phyloP scores from a whole-genome alignment of 2,329 filamentous ascomycete genomes.

The Diplodia scrobiculata region DNA sequence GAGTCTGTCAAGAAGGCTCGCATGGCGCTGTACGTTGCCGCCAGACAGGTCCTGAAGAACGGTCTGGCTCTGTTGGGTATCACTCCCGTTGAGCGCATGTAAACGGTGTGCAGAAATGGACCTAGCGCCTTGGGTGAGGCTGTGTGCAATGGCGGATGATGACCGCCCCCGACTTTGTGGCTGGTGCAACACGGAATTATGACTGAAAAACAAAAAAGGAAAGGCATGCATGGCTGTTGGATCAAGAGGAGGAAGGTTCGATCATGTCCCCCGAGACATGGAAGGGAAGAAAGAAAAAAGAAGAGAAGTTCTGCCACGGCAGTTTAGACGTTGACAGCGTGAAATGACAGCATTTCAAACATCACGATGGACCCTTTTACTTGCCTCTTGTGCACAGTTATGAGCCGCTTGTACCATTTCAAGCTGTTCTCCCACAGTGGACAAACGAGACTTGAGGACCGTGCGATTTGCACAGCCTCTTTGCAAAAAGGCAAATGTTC shows the following conservation, averaged over 20 bases:
- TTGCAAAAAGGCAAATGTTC: no score
- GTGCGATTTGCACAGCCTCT: no score
- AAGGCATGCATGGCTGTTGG: background rate
- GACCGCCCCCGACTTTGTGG: background rate
- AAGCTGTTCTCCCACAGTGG: no score
- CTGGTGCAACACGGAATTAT: background rate
- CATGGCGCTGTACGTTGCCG: constrained; percentile 75
- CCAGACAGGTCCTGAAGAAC: constrained; percentile 74
- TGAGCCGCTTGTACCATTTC: background rate
- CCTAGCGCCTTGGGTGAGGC: background rate
- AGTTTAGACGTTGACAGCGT: background rate
- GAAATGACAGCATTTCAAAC: constrained; percentile 10
- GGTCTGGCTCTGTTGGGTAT: constrained; percentile 81
- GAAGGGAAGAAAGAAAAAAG: background rate
- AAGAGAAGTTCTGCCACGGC: background rate
- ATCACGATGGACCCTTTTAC: background rate
- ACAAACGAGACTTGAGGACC: no score
- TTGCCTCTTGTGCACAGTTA: background rate
- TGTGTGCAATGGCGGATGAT: background rate
- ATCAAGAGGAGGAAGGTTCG: background rate
- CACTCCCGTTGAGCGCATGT: constrained; percentile 68
- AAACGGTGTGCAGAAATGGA: constrained; percentile 1
- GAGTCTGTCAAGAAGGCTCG: constrained; percentile 69
- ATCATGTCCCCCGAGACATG: background rate
- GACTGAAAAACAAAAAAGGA: background rate